Evolutionary conservation across 306 rosid genomes (phyloP).

Genomic region (Rubus parviflorus): DNA sequence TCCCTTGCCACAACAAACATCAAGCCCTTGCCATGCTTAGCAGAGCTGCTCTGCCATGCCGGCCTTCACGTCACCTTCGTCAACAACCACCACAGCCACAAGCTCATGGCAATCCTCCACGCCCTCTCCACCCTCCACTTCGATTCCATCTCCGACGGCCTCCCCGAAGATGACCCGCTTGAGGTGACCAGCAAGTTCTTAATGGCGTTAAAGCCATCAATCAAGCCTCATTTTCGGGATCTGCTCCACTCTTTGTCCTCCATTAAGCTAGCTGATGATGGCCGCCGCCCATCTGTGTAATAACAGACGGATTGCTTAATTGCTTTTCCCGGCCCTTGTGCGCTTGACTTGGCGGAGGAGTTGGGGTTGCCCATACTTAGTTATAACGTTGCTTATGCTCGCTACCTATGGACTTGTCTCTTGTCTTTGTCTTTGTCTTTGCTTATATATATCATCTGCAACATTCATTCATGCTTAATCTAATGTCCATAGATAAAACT

Average conservation of each 20-base stretch:
- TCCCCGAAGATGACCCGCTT: slow-evolving; percentile 2
- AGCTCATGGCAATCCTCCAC: not conserved
- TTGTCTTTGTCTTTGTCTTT: not conserved
- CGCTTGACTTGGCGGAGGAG: slow-evolving; percentile 14
- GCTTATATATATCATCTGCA: too few relatives aligned
- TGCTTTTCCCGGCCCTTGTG: not conserved
- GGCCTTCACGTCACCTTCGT: slow-evolving; percentile 22
- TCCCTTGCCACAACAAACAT: slow-evolving; percentile 19
- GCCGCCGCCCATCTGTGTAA: not conserved
- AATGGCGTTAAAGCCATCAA: not conserved
- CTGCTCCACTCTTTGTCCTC: not conserved
- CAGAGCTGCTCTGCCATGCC: slow-evolving; percentile 6
- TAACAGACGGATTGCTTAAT: slow-evolving; percentile 4
- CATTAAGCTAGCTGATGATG: not conserved
- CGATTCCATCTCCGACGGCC: slow-evolving; percentile 21
- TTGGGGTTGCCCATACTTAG: not conserved
- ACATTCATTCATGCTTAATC: too few relatives aligned
- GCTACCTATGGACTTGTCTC: slow-evolving; percentile 1
- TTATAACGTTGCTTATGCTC: not conserved
- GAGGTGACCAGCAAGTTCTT: not conserved
- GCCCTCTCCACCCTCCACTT: slow-evolving; percentile 17
- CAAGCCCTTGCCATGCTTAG: slow-evolving; percentile 10
- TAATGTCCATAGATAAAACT: too few relatives aligned
- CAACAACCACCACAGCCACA: slow-evolving; percentile 5
- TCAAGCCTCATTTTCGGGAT: not conserved